Evolutionary conservation across 495 filamentous ascomycete species (phyloP).

Genomic region (Pyrenula aspistea): DNA sequence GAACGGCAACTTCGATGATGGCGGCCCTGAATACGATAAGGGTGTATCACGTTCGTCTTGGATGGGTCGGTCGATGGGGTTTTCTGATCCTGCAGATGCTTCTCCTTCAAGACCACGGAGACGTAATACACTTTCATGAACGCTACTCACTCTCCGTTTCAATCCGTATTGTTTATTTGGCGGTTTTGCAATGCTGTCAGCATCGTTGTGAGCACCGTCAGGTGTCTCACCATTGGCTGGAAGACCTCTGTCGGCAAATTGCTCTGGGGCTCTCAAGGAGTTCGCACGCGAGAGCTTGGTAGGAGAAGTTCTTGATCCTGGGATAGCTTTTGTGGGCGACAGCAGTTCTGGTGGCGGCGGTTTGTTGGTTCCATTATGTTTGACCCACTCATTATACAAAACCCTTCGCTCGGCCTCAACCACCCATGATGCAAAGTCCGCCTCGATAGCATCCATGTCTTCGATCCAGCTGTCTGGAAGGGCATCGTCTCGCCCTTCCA

Average conservation of each 20-base stretch:
- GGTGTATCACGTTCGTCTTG: background rate
- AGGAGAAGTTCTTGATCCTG: background rate
- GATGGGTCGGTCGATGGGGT: background rate
- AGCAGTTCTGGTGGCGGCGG: background rate
- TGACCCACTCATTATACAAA: constrained; percentile 30
- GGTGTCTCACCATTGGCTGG: background rate
- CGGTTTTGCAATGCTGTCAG: background rate
- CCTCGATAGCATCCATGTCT: constrained; percentile 67
- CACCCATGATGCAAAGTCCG: constrained; percentile 70
- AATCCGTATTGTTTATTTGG: background rate
- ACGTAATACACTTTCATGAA: background rate
- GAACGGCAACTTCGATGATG: background rate
- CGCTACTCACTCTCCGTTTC: background rate
- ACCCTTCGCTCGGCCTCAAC: constrained; percentile 35
- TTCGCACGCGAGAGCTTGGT: background rate
- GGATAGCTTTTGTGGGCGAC: background rate
- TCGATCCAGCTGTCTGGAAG: constrained; percentile 83
- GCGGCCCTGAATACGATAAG: background rate
- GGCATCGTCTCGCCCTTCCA: constrained; percentile 74
- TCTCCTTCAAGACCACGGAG: background rate
- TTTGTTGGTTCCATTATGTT: background rate
- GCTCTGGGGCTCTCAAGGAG: background rate
- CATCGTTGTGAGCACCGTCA: background rate
- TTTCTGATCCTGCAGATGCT: background rate
- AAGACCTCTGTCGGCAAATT: background rate